Evolutionary conservation across 1,139 yeast genomes (phyloP), one percentile per base, ranked within the genome.

Genomic region (Debaryomyces coudertii): DNA sequence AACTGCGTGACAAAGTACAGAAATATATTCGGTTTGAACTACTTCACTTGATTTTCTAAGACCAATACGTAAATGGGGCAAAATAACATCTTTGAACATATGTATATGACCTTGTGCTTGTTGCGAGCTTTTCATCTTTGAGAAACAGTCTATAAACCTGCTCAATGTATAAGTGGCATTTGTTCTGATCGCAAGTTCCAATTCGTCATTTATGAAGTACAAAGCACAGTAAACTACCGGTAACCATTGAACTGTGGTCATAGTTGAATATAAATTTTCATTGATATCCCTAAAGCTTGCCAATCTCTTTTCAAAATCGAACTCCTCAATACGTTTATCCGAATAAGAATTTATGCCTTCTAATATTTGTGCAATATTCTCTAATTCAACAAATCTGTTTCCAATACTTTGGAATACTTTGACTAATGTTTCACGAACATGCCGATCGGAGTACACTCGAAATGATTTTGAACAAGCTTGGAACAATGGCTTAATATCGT

Each of bases 111-210:
- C 65, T 3, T 46, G 52, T 1, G 80, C 79, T 2, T 61, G 71
- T 3, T 62, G 71, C 1, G 53, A 65, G 5, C 65, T 48, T 1
- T 56, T 54, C 43, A 71, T 68, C 2, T 54, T 56, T 3, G 82
- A 71, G 30, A 73, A 68, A 31, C 80, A 73, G 55, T 89, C 96
- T 42, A 89, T 69, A 60, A 84, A 90, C 42, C 87, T 73, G 47
- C 76, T 77, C 51, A 93, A 63, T 1, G 85, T 68, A 55, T 79
- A 85, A 0, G 89, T 70, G 1, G 97, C 90, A 59, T 87, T 90
- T 0, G 89, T 79, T 63, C 98, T 77, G 45, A 93, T 70, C 0
- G 96, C 86, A 48, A 87, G 73, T 62, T 93, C 99, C 18, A 82
- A 85, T 30, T 83, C 85, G 57, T 90, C 96, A 49, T 83, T 83